Conservation (phyloP, 139 green algal genomes). For the Chlorella sorokiniana region DNA sequence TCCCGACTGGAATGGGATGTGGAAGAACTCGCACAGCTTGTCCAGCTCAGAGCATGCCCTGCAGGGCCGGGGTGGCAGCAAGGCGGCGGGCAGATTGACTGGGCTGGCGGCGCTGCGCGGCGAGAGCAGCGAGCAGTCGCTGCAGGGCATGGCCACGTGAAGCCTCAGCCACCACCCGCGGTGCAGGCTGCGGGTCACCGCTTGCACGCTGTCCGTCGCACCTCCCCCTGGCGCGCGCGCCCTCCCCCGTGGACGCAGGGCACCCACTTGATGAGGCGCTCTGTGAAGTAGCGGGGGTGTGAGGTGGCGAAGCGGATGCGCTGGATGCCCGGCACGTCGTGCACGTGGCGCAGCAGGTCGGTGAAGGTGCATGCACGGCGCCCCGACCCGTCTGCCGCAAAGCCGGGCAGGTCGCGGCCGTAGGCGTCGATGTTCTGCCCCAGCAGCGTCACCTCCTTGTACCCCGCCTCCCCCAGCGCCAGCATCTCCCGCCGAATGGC, state of each 20-base stretch:
- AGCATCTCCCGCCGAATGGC: constrained; percentile 78
- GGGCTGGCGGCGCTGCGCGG: no score
- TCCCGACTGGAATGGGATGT: constrained; percentile 96
- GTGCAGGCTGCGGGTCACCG: no score
- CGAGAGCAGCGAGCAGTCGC: no score
- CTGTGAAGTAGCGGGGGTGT: constrained; percentile 88
- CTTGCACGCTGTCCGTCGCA: no score
- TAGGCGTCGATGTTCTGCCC: constrained; percentile 98
- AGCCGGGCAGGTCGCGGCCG: constrained; percentile 87
- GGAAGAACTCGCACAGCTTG: constrained; percentile 98
- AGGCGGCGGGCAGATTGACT: background rate
- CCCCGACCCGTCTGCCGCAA: constrained; percentile 78
- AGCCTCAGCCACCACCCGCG: no score
- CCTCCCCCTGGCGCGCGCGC: no score
- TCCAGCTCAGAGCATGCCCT: constrained; percentile 88
- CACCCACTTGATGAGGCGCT: constrained; percentile 79
- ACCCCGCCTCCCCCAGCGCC: constrained; percentile 85
- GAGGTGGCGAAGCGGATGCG: constrained; percentile 95
- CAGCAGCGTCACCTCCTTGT: constrained; percentile 97
- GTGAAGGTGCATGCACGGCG: constrained; percentile 92
- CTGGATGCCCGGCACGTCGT: constrained; percentile 91
- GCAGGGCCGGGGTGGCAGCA: background rate
- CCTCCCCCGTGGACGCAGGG: background rate
- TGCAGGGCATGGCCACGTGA: no score
- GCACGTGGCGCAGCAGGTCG: constrained; percentile 88